Evolutionary conservation across 2,329 filamentous ascomycete genomes (phyloP).

Genomic region (Periconia macrospinosa): DNA sequence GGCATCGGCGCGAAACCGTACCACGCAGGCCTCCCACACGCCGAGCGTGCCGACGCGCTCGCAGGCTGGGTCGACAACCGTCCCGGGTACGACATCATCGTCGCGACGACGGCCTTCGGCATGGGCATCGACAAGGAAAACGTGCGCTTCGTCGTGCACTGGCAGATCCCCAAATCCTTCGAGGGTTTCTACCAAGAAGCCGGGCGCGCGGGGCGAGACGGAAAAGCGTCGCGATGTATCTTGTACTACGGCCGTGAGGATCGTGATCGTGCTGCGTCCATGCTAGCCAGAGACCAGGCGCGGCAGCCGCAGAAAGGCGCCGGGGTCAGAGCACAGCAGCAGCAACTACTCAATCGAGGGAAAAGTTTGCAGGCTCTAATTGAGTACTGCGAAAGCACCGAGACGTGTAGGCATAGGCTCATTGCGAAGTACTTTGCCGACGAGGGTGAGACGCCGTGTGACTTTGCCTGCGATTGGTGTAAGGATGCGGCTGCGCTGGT

Average conservation of each 20-base stretch:
- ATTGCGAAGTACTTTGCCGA: conserved; percentile 44
- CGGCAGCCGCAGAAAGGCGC: conserved; percentile 51
- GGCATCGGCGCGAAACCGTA: conserved; percentile 75
- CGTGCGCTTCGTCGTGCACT: conserved; percentile 92
- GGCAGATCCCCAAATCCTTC: conserved; percentile 90
- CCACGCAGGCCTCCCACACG: conserved; percentile 68
- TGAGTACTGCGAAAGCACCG: conserved; percentile 78
- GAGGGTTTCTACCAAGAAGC: conserved; percentile 97
- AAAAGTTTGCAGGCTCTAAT: conserved; percentile 62
- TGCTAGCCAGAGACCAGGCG: conserved; percentile 53
- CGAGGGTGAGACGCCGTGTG: conserved; percentile 41
- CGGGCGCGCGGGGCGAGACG: conserved; percentile 85
- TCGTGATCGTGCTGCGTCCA: conserved; percentile 68
- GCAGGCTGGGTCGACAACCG: conserved; percentile 72
- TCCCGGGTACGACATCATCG: conserved; percentile 83
- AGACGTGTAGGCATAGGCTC: conserved; percentile 67
- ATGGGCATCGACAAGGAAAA: conserved; percentile 98
- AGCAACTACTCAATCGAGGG: conserved; percentile 44
- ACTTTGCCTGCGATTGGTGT: conserved; percentile 54
- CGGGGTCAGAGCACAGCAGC: conserved; percentile 36
- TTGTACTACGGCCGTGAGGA: conserved; percentile 91
- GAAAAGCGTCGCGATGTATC: conserved; percentile 83
- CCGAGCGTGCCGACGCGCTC: conserved; percentile 70
- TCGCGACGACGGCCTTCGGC: conserved; percentile 93
- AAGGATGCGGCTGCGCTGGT: conserved; percentile 48